Percentiles rank a stretch among this genome's conserved stretches.
Conservation (phyloP, 2,329 filamentous ascomycete genomes). For the Ilyonectria destructans region DNA sequence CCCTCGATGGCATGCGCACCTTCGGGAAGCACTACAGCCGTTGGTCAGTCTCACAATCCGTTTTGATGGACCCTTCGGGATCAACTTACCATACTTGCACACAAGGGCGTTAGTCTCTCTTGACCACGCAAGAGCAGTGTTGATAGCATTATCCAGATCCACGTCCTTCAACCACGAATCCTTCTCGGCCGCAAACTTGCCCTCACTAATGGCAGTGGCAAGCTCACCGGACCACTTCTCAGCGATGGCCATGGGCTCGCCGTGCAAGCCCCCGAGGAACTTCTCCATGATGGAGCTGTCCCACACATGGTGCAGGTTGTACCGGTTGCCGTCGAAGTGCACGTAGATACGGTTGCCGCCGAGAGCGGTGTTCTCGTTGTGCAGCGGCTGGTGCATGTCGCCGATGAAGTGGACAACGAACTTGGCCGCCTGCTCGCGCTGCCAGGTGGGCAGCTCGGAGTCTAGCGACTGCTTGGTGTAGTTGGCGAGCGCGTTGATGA, state of each 20-base stretch:
- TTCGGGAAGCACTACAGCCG: constrained; percentile 70
- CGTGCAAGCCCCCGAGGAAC: constrained; percentile 69
- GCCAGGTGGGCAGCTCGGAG: constrained; percentile 59
- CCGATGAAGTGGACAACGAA: constrained; percentile 80
- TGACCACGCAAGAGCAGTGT: constrained; percentile 76
- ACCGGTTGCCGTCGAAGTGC: constrained; percentile 68
- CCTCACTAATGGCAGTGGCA: constrained; percentile 67
- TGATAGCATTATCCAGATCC: constrained; percentile 67
- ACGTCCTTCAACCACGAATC: constrained; percentile 72
- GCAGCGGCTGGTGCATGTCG: constrained; percentile 80
- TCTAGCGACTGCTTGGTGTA: constrained; percentile 73
- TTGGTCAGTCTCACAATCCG: constrained; percentile 34
- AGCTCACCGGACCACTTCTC: constrained; percentile 72
- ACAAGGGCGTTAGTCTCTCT: constrained; percentile 75
- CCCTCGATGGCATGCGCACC: constrained; percentile 72
- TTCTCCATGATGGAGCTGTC: constrained; percentile 80
- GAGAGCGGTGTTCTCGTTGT: constrained; percentile 74
- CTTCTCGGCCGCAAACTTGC: constrained; percentile 68
- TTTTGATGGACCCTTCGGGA: constrained; percentile 3
- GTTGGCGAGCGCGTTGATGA: constrained; percentile 73
- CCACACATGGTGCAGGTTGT: constrained; percentile 83
- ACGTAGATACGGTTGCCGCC: constrained; percentile 82
- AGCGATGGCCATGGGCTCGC: constrained; percentile 67
- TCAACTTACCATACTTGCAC: constrained; percentile 70
- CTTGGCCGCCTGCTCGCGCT: constrained; percentile 74